phyloP scores from a whole-genome alignment of 2,329 filamentous ascomycete genomes.

The Myotisia sp. region DNA sequence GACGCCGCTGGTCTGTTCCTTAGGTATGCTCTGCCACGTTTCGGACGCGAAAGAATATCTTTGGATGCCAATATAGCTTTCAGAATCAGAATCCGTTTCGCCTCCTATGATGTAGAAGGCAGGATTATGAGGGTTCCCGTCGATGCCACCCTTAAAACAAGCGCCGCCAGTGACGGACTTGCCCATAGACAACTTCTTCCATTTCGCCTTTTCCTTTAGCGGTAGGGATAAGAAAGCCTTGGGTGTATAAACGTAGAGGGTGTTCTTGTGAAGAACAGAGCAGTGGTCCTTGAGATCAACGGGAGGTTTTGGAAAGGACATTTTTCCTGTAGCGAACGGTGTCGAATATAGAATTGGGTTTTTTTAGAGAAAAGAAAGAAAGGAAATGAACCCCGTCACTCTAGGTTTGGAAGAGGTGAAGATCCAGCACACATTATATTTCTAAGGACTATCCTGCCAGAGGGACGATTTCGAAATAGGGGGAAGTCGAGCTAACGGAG shows the following conservation, averaged over 20 bases:
- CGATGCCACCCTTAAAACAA: conserved; percentile 57
- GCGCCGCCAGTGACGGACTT: conserved; percentile 58
- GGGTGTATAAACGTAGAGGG: conserved; percentile 68
- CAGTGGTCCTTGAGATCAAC: conserved; percentile 62
- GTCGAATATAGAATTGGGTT: too few species aligned
- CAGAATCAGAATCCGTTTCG: conserved; percentile 34
- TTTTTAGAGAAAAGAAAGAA: too few species aligned
- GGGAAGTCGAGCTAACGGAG: too few species aligned
- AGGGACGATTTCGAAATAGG: too few species aligned
- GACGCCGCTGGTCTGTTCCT: conserved; percentile 22
- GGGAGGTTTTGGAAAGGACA: conserved; percentile 59
- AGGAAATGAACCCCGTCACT: too few species aligned
- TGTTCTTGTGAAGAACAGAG: conserved; percentile 65
- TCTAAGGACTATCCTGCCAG: too few species aligned
- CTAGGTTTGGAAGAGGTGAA: too few species aligned
- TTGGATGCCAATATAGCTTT: conserved; percentile 61
- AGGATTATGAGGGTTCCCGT: conserved; percentile 41
- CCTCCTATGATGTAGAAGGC: conserved; percentile 75
- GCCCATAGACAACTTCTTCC: conserved; percentile 53
- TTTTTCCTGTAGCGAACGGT: too few species aligned
- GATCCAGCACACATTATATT: too few species aligned
- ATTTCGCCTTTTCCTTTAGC: conserved; percentile 54
- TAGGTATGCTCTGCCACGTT: conserved; percentile 46
- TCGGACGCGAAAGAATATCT: conserved; percentile 44
- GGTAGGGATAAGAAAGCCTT: conserved; percentile 60